Evolutionary conservation across 225 moss, liverwort and hornwort species (phyloP).

Genomic region (Lunularia cruciata): DNA sequence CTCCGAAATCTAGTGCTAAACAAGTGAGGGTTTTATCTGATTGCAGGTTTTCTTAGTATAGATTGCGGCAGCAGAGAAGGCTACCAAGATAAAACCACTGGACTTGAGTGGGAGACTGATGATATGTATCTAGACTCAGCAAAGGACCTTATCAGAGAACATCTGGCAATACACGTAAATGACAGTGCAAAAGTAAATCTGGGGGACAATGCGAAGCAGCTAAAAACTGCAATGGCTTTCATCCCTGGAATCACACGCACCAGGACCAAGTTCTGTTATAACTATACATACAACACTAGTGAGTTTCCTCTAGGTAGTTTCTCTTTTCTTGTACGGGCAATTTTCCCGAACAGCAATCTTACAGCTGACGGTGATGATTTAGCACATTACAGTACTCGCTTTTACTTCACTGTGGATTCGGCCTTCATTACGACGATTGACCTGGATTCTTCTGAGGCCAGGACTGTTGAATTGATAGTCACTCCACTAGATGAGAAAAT

Average conservation of each 20-base stretch:
- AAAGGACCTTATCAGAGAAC: too few species aligned
- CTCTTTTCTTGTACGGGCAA: constrained; percentile 2
- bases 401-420: background rate
- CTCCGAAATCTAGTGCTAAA: too few species aligned
- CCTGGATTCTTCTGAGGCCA: background rate
- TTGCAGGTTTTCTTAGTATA: too few species aligned
- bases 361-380: background rate
- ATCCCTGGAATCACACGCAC: background rate
- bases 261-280: background rate
- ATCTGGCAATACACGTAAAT: too few species aligned
- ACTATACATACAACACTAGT: background rate
- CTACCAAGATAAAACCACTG: too few species aligned
- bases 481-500: background rate
- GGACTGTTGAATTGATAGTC: background rate
- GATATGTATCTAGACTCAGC: too few species aligned
- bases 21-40: too few species aligned
- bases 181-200: too few species aligned
- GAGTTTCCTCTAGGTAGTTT: too few species aligned
- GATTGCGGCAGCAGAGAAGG: too few species aligned
- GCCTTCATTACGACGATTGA: background rate
- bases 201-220: background rate
- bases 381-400: background rate
- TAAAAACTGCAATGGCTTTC: constrained; percentile 5
- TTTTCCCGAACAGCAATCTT: background rate
- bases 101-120: too few species aligned